These are phyloP conservation scores for Craterostigma plantagineum DNA, from an alignment of 257 asterid genomes.

Conservation along the genomic window DNA sequence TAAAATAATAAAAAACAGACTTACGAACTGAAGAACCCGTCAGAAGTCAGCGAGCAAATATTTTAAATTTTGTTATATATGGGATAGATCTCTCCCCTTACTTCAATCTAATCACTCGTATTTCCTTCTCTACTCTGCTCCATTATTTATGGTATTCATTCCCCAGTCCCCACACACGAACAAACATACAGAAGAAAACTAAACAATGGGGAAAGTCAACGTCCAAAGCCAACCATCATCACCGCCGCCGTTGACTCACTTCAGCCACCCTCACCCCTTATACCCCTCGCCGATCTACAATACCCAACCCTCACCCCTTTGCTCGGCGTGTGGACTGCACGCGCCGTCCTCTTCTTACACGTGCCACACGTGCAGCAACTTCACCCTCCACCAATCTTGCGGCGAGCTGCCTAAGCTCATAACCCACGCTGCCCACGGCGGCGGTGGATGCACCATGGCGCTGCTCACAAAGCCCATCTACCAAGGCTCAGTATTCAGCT, in stretches of 20 bases:
- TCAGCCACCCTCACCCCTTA: slow-evolving; percentile 1
- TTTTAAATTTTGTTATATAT: no score
- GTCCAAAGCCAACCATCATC: neutral
- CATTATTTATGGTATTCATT: no score
- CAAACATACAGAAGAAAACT: no score
- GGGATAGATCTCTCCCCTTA: no score
- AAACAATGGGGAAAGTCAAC: slow-evolving; percentile 1
- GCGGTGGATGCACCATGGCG: slow-evolving; percentile 2
- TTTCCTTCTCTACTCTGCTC: no score
- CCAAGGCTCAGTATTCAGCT: neutral
- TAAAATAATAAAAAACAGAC: no score
- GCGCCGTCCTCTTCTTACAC: neutral
- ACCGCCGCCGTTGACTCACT: neutral
- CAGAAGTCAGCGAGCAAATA: no score
- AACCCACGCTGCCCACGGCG: slow-evolving; percentile 2
- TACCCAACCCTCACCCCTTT: neutral
- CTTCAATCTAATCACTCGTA: no score
- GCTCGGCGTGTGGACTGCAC: neutral
- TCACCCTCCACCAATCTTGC: slow-evolving; percentile 4
- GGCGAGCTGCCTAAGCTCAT: neutral
- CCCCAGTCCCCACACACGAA: no score
- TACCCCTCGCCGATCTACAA: neutral
- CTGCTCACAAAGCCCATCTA: slow-evolving; percentile 1
- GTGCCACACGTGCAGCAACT: neutral
- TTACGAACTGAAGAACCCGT: no score